phyloP scores from a whole-genome alignment of 1,284 basidiomycete species.

The Peniophora sp. region DNA sequence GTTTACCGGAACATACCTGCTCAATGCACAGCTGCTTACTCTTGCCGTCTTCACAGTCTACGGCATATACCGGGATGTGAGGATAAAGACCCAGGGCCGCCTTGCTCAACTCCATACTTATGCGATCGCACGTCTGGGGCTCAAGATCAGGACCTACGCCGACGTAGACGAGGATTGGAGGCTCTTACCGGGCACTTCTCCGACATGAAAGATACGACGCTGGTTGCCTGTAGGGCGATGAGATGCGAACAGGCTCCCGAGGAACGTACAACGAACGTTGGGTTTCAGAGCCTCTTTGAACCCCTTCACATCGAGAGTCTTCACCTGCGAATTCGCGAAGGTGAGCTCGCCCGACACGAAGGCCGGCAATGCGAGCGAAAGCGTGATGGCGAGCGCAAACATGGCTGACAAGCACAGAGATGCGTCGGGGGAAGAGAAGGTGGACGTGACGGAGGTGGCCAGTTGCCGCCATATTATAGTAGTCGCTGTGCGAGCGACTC shows the following conservation, averaged over 20 bases:
- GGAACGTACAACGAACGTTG: slow-evolving; percentile 46
- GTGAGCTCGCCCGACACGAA: slow-evolving; percentile 70
- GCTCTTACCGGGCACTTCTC: slow-evolving; percentile 79
- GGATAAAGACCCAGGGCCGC: slow-evolving; percentile 77
- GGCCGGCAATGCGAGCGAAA: slow-evolving; percentile 26
- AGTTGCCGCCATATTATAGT: too few species aligned
- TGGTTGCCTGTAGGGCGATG: slow-evolving; percentile 45
- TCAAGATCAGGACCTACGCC: background rate
- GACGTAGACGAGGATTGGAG: background rate
- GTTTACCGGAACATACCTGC: slow-evolving; percentile 36
- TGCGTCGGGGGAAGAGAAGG: too few species aligned
- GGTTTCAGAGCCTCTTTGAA: slow-evolving; percentile 72
- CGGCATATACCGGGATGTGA: slow-evolving; percentile 80
- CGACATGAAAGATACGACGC: slow-evolving; percentile 82
- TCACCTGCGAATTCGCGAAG: slow-evolving; percentile 59
- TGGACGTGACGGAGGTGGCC: too few species aligned
- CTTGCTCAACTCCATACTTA: slow-evolving; percentile 81
- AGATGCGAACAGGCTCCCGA: background rate
- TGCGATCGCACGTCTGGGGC: slow-evolving; percentile 58
- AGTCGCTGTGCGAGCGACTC: too few species aligned
- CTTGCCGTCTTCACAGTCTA: slow-evolving; percentile 83
- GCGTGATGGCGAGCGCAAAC: slow-evolving; percentile 8
- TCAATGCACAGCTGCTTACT: slow-evolving; percentile 81
- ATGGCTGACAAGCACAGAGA: too few species aligned
- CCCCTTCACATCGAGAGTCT: slow-evolving; percentile 65